Evolutionary conservation across 2,329 filamentous ascomycete species (phyloP).

Genomic region (Venturiaceae sp.): DNA sequence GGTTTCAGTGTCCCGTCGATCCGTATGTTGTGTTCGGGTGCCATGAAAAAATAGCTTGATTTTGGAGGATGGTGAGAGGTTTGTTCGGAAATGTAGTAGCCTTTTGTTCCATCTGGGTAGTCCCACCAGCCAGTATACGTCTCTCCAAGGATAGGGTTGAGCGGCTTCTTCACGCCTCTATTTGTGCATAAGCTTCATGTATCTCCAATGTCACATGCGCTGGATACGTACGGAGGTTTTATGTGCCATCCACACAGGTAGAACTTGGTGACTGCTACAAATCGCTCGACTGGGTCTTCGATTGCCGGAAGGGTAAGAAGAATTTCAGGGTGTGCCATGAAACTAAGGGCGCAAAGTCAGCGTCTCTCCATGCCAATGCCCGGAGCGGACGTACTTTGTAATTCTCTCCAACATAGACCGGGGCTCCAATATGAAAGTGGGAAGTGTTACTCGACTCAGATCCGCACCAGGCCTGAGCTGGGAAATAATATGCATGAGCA

Average conservation of each 20-base stretch:
- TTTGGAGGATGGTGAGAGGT: constrained; percentile 98
- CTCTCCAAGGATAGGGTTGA: constrained; percentile 94
- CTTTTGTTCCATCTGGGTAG: constrained; percentile 69
- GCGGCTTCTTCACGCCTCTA: constrained; percentile 93
- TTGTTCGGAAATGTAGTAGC: constrained; percentile 95
- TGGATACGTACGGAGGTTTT: constrained; percentile 72
- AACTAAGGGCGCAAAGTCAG: constrained; percentile 45
- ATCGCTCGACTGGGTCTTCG: constrained; percentile 81
- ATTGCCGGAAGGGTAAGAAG: constrained; percentile 79
- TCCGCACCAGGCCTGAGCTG: constrained; percentile 93
- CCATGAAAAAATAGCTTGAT: constrained; percentile 98
- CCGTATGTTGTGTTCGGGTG: constrained; percentile 82
- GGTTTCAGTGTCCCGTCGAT: constrained; percentile 95
- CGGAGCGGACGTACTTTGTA: constrained; percentile 64
- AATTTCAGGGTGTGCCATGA: constrained; percentile 98
- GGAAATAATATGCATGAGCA: constrained; percentile 93
- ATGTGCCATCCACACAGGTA: constrained; percentile 99
- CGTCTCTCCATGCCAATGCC: constrained; percentile 10
- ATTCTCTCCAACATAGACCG: constrained; percentile 97
- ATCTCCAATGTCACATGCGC: background rate
- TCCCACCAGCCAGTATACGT: constrained; percentile 96
- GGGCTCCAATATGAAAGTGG: constrained; percentile 96
- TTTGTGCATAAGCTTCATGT: constrained; percentile 6
- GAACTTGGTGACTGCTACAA: constrained; percentile 93
- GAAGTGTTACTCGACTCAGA: constrained; percentile 84